These are phyloP conservation scores for Saccharomyces hybrid DNA, from an alignment of 1,139 yeast species.

Conservation along the genomic window DNA sequence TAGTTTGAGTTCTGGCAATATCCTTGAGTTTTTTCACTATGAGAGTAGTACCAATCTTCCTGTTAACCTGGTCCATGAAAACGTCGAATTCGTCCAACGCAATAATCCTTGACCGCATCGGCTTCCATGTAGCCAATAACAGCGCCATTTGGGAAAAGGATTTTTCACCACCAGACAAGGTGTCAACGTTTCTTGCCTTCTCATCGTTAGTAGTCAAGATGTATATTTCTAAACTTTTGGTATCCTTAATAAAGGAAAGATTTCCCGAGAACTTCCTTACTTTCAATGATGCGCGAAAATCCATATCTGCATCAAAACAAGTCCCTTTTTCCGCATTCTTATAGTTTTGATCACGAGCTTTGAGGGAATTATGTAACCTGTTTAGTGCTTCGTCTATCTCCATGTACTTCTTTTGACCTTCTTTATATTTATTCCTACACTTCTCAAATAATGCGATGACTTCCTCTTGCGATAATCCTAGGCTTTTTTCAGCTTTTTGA, in stretches of 20 bases:
- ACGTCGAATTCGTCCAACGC: slow-evolving; percentile 98
- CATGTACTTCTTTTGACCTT: slow-evolving; percentile 32
- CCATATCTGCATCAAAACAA: slow-evolving; percentile 41
- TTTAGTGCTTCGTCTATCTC: slow-evolving; percentile 30
- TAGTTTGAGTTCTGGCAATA: slow-evolving; percentile 63
- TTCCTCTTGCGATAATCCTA: slow-evolving; percentile 40
- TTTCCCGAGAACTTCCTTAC: slow-evolving; percentile 73
- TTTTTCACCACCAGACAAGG: slow-evolving; percentile 95
- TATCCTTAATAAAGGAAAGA: slow-evolving; percentile 51
- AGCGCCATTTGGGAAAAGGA: slow-evolving; percentile 89
- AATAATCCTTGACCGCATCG: slow-evolving; percentile 78
- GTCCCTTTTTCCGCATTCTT: slow-evolving; percentile 40
- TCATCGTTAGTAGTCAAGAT: slow-evolving; percentile 54
- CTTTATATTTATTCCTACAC: slow-evolving; percentile 33
- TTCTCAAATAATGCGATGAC: slow-evolving; percentile 34
- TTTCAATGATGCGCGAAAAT: slow-evolving; percentile 52
- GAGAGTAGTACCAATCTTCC: slow-evolving; percentile 70
- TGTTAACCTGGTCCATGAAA: slow-evolving; percentile 90
- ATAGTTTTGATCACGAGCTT: slow-evolving; percentile 44
- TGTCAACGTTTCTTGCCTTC: slow-evolving; percentile 61
- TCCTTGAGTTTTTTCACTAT: slow-evolving; percentile 61
- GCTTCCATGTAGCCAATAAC: slow-evolving; percentile 83
- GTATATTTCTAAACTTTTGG: slow-evolving; percentile 45
- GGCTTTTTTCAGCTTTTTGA: slow-evolving; percentile 33
- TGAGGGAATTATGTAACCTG: slow-evolving; percentile 35